phyloP scores from a whole-genome alignment of 768 basidiomycete genomes.

The Steccherinum ochraceum region DNA sequence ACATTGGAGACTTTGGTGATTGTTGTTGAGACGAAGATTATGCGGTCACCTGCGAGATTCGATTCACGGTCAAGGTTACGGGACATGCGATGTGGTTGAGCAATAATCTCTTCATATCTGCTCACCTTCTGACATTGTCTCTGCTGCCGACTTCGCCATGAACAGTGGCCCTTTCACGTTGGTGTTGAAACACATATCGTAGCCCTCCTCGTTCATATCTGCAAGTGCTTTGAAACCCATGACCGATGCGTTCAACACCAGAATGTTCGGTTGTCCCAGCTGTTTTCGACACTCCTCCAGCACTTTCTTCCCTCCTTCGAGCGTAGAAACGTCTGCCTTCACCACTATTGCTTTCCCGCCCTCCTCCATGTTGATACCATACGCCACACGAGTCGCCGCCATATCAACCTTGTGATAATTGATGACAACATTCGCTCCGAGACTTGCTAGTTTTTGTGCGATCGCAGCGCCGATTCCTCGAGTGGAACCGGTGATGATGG shows the following conservation, averaged over 20 bases:
- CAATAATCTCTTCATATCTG: neutral
- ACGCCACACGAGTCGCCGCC: conserved; percentile 42
- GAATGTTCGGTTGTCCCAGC: conserved; percentile 50
- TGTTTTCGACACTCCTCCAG: conserved; percentile 41
- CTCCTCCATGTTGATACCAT: conserved; percentile 37
- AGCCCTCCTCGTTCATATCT: conserved; percentile 47
- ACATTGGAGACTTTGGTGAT: conserved; percentile 39
- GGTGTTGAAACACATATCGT: conserved; percentile 42
- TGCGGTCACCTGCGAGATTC: conserved; percentile 34
- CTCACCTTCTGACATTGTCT: conserved; percentile 38
- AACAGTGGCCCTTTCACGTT: conserved; percentile 60
- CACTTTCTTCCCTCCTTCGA: conserved; percentile 40
- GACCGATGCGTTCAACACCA: conserved; percentile 53
- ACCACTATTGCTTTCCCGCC: conserved; percentile 40
- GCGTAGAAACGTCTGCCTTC: conserved; percentile 44
- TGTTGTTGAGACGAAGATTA: conserved; percentile 53
- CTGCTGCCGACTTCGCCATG: conserved; percentile 40
- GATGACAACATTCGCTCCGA: conserved; percentile 53
- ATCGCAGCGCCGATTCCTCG: conserved; percentile 54
- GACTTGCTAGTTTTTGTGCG: conserved; percentile 43
- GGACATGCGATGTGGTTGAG: neutral
- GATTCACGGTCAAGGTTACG: neutral
- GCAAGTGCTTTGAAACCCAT: conserved; percentile 46
- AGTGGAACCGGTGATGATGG: conserved; percentile 53
- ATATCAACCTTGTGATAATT: conserved; percentile 41